Evolutionary conservation across 2,329 filamentous ascomycete genomes (phyloP).

Genomic region (Blastomyces gilchristii): DNA sequence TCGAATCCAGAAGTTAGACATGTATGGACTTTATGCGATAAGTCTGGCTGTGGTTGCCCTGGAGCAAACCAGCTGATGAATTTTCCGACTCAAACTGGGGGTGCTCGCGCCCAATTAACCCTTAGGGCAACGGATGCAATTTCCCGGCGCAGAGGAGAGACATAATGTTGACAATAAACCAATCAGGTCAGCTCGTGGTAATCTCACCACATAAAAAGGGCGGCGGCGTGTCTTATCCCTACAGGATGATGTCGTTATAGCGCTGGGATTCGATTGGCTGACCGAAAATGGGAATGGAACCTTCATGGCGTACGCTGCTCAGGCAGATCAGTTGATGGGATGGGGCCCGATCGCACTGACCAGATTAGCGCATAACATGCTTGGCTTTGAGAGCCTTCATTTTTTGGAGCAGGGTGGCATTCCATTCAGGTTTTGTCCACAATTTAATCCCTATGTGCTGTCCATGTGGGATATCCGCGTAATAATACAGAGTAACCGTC

Average conservation of each 20-base stretch:
- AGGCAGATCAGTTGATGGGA: background rate
- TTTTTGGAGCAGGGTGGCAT: too few relatives aligned
- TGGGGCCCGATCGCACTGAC: background rate
- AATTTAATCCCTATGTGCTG: background rate
- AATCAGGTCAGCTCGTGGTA: background rate
- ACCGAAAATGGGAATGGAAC: background rate
- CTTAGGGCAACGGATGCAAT: background rate
- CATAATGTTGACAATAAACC: background rate
- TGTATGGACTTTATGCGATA: background rate
- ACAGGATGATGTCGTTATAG: background rate
- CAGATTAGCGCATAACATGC: background rate
- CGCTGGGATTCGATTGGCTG: background rate
- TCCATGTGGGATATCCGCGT: background rate
- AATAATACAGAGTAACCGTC: too few relatives aligned
- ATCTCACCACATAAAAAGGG: background rate
- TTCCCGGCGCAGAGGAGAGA: background rate
- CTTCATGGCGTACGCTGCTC: background rate
- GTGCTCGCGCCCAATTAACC: background rate
- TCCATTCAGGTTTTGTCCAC: background rate
- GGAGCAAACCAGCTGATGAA: background rate
- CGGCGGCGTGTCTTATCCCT: background rate
- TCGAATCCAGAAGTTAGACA: too few relatives aligned
- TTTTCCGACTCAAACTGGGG: background rate
- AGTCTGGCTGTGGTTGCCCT: background rate
- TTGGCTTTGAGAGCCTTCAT: background rate